Conservation (phyloP, 2,329 filamentous ascomycete genomes). For the Fusarium sp. region DNA sequence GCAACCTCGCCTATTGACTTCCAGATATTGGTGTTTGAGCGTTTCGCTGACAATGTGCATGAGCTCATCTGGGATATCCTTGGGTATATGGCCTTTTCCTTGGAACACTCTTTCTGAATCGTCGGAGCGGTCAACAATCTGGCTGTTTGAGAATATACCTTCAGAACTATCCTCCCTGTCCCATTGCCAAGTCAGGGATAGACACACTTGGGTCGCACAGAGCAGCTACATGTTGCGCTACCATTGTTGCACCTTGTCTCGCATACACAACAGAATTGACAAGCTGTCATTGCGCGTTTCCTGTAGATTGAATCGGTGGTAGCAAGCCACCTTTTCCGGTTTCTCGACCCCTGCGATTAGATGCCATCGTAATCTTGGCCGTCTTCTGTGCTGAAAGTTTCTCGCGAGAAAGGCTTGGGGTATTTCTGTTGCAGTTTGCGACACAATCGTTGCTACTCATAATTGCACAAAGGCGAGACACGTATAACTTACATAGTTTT, state of each 20-base stretch:
- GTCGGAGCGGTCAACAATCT: slow-evolving; percentile 9
- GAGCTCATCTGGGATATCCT: too few species aligned
- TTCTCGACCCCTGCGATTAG: neutral
- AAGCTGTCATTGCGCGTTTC: slow-evolving; percentile 26
- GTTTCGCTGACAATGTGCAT: too few species aligned
- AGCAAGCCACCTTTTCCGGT: neutral
- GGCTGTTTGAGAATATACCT: slow-evolving; percentile 5
- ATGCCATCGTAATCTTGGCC: slow-evolving; percentile 3
- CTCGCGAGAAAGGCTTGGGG: neutral
- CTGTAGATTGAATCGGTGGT: slow-evolving; percentile 20
- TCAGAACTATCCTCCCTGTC: neutral
- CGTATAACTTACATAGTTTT: too few species aligned
- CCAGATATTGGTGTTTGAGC: neutral
- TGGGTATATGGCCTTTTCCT: neutral
- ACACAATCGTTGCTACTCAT: too few species aligned
- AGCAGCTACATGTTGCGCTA: slow-evolving; percentile 26
- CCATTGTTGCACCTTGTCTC: slow-evolving; percentile 37
- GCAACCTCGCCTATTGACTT: slow-evolving; percentile 3
- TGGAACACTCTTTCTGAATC: slow-evolving; percentile 24
- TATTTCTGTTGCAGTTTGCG: neutral
- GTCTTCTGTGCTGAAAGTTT: neutral
- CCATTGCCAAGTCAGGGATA: slow-evolving; percentile 3
- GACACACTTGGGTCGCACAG: slow-evolving; percentile 21
- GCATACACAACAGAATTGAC: slow-evolving; percentile 34
- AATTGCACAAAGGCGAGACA: too few species aligned